Base-by-base conservation (phyloP, 2,329 filamentous ascomycete genomes). In the Aspergillus ochraceoroseus region DNA sequence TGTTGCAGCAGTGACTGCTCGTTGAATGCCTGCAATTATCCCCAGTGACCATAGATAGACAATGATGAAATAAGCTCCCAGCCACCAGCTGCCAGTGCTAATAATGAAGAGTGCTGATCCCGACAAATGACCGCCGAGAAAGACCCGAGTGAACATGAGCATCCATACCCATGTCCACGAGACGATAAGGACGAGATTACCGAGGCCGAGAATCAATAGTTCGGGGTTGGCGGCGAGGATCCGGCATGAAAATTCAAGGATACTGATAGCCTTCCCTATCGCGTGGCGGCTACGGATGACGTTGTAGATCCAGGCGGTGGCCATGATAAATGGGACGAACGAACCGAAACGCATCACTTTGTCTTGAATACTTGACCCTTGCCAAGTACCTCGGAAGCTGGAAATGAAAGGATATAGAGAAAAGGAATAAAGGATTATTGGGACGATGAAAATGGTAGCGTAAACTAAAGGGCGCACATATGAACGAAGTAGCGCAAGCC, bases 131-230 rank as follows among this genome's bases (percentile, higher is more conserved):
- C 92, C 92, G n/a, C 87, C 87, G 44, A 96, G 79, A 64, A 98
- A 98, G 43, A 96, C 82, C 30, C 88, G 79, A 5, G 89, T 90
- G 65, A 98, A 96, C 88, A 98, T 95, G 54, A 82, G 81, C 52
- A 96, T 79, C 92, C 92, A 98, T 5, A 85, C 65, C 92, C 92
- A 98, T 0, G 89, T 95, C 84, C 89, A 96, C 9, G 79, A 70
- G 7, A 95, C 85, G 29, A 94, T 83, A 17, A 82, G 70, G 5
- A 71, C 76, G 9, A 96, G 75, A 14, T 83, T 84, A 7, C 75
- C 79, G 55, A 95, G 83, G 2, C 92, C 92, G n/a, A 95, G 77
- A 2, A 85, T 62, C 22, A 96, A 74, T 13, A 98, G 74, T 2
- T 84, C 87, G 7, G 87, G 82, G 57, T 94, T 94, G 23, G 87